Evolutionary conservation across 2,329 filamentous ascomycete genomes (phyloP).

Genomic region (Fusarium sp.): DNA sequence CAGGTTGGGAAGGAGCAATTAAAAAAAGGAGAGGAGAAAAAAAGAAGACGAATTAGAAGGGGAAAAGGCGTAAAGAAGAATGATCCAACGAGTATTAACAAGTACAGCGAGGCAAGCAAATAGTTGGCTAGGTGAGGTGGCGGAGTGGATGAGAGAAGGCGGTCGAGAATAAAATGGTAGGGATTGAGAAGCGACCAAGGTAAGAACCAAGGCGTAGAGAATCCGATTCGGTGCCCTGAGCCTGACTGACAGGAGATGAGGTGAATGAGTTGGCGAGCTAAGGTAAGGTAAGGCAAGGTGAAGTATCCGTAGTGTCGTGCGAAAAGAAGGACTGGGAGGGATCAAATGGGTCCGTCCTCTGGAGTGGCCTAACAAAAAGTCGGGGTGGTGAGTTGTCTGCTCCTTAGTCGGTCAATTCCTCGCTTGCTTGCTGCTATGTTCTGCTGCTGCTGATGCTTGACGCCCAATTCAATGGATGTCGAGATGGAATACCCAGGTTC

Average conservation of each 20-base stretch:
- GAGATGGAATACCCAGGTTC: constrained; percentile 17
- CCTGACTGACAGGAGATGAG: constrained; percentile 8
- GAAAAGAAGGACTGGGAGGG: constrained; percentile 10
- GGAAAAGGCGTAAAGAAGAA: constrained; percentile 21
- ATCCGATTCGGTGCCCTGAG: constrained; percentile 31
- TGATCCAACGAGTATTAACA: constrained; percentile 13
- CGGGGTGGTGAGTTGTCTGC: constrained; percentile 33
- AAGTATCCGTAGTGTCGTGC: constrained; percentile 18
- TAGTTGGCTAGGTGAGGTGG: constrained; percentile 32
- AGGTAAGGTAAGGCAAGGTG: constrained; percentile 6
- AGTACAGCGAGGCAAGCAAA: constrained; percentile 24
- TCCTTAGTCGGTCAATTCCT: constrained; percentile 36
- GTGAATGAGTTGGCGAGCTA: constrained; percentile 29
- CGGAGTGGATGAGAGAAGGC: constrained; percentile 41
- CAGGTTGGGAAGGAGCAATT: constrained; percentile 7
- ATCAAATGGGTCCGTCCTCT: constrained; percentile 21
- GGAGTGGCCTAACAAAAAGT: constrained; percentile 19
- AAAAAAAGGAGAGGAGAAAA: not conserved
- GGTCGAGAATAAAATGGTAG: constrained; percentile 38
- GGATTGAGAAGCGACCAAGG: constrained; percentile 33
- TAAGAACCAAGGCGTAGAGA: constrained; percentile 28
- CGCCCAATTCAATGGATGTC: constrained; percentile 28
- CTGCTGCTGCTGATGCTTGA: constrained; percentile 13
- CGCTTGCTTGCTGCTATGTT: constrained; percentile 15
- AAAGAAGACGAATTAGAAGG: constrained; percentile 26